Base-by-base conservation (phyloP, 2,329 filamentous ascomycete species). In the Colletotrichum sp. region DNA sequence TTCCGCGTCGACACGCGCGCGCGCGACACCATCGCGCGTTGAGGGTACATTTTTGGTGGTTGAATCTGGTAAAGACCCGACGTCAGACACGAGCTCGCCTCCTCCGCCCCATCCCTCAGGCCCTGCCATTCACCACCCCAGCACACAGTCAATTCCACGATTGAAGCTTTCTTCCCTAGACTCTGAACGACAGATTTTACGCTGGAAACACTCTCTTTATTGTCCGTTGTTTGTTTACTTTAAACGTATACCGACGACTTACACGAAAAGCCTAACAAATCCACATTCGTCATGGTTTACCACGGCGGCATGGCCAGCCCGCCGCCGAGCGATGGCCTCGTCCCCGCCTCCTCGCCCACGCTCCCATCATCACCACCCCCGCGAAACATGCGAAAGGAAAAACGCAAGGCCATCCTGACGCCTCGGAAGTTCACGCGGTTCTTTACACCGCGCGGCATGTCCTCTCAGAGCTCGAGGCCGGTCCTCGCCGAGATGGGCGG, bases 351-450 rank as follows among this genome's bases (percentile, higher is more conserved):
- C 75, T 80, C 75, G 78, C 68, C 71, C 60, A 72, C 71, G 75
- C 63, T 76, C 72, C 80, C 39, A 73, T 81, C 64, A 77, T 13
- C 84, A 81, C 2, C 82, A 80, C 15, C 73, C 76, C 60, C 71
- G 72, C 44, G 77, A 2, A 69, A 79, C 6, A 66, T 63, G 21
- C 81, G 80, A 76, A 90, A 89, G 78, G 88, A 89, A 79, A 85
- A 84, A 77, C 85, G 88, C 21, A 85, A 88, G 72, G 87, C 89
- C 5, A 90, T 89, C 44, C 87, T 91, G 68, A 91, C 89, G 5
- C 89, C 89, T 72, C 84, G 89, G 78, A 90, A 89, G 80, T 91
- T 91, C 77, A 85, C 80, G 39, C 85, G 85, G 30, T 91, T 91
- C 85, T 91, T 91, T 77, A 89, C 89, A 12, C 89, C 89, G 21